Evolutionary conservation across 768 basidiomycete species (phyloP).

Genomic region (Chalciporus piperatus): DNA sequence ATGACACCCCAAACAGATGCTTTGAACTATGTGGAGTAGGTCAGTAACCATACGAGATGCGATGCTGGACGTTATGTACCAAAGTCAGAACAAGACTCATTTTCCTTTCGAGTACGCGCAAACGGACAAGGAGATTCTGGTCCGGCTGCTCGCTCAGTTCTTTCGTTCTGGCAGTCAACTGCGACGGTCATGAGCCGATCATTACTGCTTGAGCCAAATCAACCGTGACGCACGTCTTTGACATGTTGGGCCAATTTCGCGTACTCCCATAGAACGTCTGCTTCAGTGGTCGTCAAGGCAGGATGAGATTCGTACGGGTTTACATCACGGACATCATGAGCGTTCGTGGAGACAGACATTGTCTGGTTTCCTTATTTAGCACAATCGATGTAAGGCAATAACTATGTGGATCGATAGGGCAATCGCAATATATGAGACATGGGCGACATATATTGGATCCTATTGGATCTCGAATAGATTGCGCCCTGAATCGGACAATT

Average conservation of each 20-base stretch:
- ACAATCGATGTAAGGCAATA: too few relatives aligned
- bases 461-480: too few relatives aligned
- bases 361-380: too few relatives aligned
- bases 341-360: slow-evolving; percentile 20
- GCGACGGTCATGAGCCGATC: neutral
- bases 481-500: too few relatives aligned
- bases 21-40: slow-evolving; percentile 71
- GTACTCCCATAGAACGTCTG: slow-evolving; percentile 89
- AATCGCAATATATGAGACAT: neutral
- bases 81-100: slow-evolving; percentile 94
- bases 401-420: slow-evolving; percentile 17
- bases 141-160: slow-evolving; percentile 74
- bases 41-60: slow-evolving; percentile 2
- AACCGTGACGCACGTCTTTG: slow-evolving; percentile 55
- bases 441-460: neutral
- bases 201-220: neutral
- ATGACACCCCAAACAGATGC: slow-evolving; percentile 95
- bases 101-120: slow-evolving; percentile 85
- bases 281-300: slow-evolving; percentile 62
- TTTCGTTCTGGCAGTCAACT: slow-evolving; percentile 71
- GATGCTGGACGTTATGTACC: slow-evolving; percentile 38
- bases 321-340: slow-evolving; percentile 43
- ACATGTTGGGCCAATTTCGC: slow-evolving; percentile 81
- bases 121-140: slow-evolving; percentile 65
- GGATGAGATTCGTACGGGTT: slow-evolving; percentile 79